Conservation (phyloP, 139 green algal species). For the Closterium sp. region DNA sequence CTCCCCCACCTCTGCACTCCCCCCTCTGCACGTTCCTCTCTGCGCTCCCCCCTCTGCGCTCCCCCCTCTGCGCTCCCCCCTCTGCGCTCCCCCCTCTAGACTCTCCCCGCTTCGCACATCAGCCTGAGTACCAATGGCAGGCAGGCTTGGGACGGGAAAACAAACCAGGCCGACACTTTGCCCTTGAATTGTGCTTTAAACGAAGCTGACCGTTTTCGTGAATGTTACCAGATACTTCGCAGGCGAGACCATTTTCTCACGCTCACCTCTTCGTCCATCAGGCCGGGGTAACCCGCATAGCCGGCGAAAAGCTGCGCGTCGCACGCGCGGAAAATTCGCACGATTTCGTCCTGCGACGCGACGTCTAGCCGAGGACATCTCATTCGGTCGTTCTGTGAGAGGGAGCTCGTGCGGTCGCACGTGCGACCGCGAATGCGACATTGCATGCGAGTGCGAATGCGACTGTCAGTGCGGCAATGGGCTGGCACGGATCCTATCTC, state of each 20-base stretch:
- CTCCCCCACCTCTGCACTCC: too few species aligned
- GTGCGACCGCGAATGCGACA: background rate
- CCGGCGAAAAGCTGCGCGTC: slow-evolving; percentile 26
- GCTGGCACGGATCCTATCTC: background rate
- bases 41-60: background rate
- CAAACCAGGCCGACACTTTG: too few species aligned
- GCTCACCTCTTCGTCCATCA: slow-evolving; percentile 33
- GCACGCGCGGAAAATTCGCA: slow-evolving; percentile 27
- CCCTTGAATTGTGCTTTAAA: background rate
- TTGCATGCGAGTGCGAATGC: background rate
- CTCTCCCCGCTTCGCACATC: too few species aligned
- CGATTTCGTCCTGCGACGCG: slow-evolving; percentile 1
- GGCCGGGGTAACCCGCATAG: slow-evolving; percentile 14
- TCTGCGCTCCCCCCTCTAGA: too few species aligned
- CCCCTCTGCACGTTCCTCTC: background rate
- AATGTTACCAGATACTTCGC: background rate
- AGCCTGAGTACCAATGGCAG: background rate
- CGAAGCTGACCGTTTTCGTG: background rate
- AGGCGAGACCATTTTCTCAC: background rate
- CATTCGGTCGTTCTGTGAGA: slow-evolving; percentile 23
- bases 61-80: background rate
- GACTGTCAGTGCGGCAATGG: background rate
- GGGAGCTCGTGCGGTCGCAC: background rate
- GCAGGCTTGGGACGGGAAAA: background rate
- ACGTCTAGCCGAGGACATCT: slow-evolving; percentile 33